Evolutionary conservation across 2,329 filamentous ascomycete species (phyloP), one percentile per base, ranked within the genome.

Genomic region (Xylariales sp.): DNA sequence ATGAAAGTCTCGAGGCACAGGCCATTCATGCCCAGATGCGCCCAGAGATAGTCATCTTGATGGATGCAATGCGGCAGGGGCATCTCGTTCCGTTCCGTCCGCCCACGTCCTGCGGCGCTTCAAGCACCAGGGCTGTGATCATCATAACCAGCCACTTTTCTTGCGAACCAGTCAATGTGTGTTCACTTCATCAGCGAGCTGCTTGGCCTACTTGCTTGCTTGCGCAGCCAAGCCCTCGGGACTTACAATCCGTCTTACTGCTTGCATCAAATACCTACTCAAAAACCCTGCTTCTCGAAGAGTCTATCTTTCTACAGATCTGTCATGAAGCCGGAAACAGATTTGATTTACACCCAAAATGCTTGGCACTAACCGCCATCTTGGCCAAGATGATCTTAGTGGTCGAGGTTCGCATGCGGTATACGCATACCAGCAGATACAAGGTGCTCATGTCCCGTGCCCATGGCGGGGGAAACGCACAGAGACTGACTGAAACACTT

Each of bases 151-250:
- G 67, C 62, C 66, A 65, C 58, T 68, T 41, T 65, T 52, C 62
- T 45, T 30, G 23, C 54, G 50, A 65, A 62, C 58, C 58, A 46
- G 46, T 55, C 41, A 61, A 59, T 62, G 49, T 55, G 12, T 68
- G 34, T 50, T 62, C 58, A 46, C 39, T 50, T 62, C 54, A 39
- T 63, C 61, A 53, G 23, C 41, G 57, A 64, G 49, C 61, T 56
- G 65, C 68, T 67, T 65, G 64, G 65, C 68, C 64, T 59, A 57
- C 57, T 58, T 58, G 12, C 36, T 39, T 66, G 53, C 54, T 64
- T 53, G 67, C 57, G 60, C 63, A 64, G 66, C 69, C 69, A 70
- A 69, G 69, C 69, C 50, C 65, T 67, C 69, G 69, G 66, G 69
- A 64, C 63, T 64, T 66, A 46, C 32, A 60, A 61, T 59, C 69